Base-by-base conservation (phyloP, 2,329 filamentous ascomycete species). In the Simplicillium aogashimaense region DNA sequence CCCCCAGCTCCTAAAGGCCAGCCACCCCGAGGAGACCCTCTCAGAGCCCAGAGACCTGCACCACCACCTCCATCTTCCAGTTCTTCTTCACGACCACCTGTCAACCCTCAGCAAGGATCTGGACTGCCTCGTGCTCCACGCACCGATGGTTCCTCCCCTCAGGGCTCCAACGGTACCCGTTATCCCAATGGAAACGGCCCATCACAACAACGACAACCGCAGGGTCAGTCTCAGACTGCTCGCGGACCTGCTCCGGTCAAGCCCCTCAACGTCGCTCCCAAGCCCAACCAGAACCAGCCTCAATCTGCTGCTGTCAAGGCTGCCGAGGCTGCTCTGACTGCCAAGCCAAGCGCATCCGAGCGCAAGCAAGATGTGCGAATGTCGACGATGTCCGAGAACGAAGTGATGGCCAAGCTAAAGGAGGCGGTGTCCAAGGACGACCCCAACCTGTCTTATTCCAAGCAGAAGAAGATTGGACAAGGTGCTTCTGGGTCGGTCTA, bases 391-490 rank as follows among this genome's bases (percentile, higher is more conserved):
- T 86, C 86, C 9, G 92, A 98, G 65, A 83, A 76, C 48, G 90
- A 98, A 61, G 92, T 98, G 42, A 98, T 98, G 92, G 83, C 86
- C 49, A 92, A 88, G 58, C 74, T 98, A 40, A 85, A 89, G 57
- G 86, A 94, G 49, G 90, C 92, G 7, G 92, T 98, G 2, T 95
- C 89, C 46, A 94, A 94, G 60, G 88, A 95, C 45, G 89, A 94
- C 56, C 92, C 92, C 39, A 84, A 94, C 53, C 71, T 94, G 49
- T 95, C 89, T 17, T 98, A 98, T 69, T 90, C 89, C 55, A 98
- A 98, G 70, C 92, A 97, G 66, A 95, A 95, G 76, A 98, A 98
- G 74, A 97, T 98, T 61, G 92, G 92, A 15, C 92, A 98, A 61
- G 92, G 92, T 64, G 92, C 92, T 41, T 98, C 92, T 46, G 92